Conservation (phyloP, 2,329 filamentous ascomycete species). For the Cercospora zeina region DNA sequence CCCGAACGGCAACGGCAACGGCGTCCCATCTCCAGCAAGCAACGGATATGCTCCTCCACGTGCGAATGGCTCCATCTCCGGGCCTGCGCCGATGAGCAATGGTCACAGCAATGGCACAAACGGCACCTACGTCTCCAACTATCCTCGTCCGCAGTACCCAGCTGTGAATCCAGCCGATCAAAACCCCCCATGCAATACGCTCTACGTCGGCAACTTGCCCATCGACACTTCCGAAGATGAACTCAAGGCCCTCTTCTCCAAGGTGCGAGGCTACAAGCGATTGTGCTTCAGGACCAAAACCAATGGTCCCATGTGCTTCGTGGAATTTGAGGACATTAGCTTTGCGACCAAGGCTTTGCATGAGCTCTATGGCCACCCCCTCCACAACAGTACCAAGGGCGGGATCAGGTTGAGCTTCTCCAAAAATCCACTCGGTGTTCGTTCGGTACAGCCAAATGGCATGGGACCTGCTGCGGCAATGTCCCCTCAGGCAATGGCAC, state of each 20-base stretch:
- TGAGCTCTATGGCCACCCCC: conserved; percentile 80
- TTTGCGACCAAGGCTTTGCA: conserved; percentile 89
- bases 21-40: conserved; percentile 57
- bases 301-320: conserved; percentile 97
- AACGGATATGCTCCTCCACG: conserved; percentile 55
- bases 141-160: conserved; percentile 68
- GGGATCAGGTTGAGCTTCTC: conserved; percentile 95
- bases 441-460: conserved; percentile 67
- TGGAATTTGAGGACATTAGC: conserved; percentile 92
- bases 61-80: conserved; percentile 50
- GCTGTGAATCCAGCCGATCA: conserved; percentile 92
- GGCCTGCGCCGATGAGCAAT: conserved; percentile 33
- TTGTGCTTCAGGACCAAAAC: conserved; percentile 93
- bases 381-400: conserved; percentile 91
- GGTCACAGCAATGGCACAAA: conserved; percentile 53
- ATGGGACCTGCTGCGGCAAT: conserved; percentile 55
- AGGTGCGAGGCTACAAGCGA: conserved; percentile 91
- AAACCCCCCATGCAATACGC: conserved; percentile 94
- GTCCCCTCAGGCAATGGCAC: conserved; percentile 54
- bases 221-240: conserved; percentile 93
- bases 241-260: conserved; percentile 88
- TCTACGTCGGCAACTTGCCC: conserved; percentile 96
- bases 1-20: conserved; percentile 44
- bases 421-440: conserved; percentile 92
- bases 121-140: conserved; percentile 59